Percentiles rank a stretch among this genome's conserved stretches.
Evolutionary conservation across 208 protist genomes (phyloP).

Genomic region (Blastocrithidia nonstop): DNA sequence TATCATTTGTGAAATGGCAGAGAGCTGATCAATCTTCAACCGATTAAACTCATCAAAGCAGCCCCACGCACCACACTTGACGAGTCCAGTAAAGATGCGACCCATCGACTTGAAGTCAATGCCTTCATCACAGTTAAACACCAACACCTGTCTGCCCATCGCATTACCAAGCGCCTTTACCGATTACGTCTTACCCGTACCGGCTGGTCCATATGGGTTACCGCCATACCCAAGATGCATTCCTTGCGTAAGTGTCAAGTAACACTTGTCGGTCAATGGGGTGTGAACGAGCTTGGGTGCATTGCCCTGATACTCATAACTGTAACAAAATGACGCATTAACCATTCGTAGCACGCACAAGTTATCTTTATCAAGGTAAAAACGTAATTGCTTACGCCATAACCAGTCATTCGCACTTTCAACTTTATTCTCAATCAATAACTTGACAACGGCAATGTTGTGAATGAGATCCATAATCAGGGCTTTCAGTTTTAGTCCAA

Average conservation of each 20-base stretch:
- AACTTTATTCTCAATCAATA: constrained; percentile 65
- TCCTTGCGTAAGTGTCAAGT: constrained; percentile 95
- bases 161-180: constrained; percentile 96
- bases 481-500: constrained; percentile 91
- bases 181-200: too few relatives aligned
- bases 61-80: constrained; percentile 97
- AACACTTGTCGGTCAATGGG: constrained; percentile 96
- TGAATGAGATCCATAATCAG: constrained; percentile 97
- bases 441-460: constrained; percentile 93
- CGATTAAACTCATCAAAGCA: too few relatives aligned
- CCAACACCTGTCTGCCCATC: constrained; percentile 95
- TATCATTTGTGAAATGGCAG: constrained; percentile 97
- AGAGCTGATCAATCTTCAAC: constrained; percentile 96
- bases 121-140: constrained; percentile 99
- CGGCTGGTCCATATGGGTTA: constrained; percentile 97
- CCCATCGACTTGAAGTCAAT: constrained; percentile 99
- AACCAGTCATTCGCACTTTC: constrained; percentile 84
- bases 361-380: constrained; percentile 63
- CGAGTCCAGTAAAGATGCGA: constrained; percentile 97
- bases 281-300: constrained; percentile 96
- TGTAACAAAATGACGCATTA: constrained; percentile 92
- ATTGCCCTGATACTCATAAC: constrained; percentile 98
- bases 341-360: constrained; percentile 87
- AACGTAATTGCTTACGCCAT: constrained; percentile 96
- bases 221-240: constrained; percentile 97